Evolutionary conservation across 768 basidiomycete species (phyloP), one percentile per base, ranked within the genome.

Genomic region (Tricholoma terreum): DNA sequence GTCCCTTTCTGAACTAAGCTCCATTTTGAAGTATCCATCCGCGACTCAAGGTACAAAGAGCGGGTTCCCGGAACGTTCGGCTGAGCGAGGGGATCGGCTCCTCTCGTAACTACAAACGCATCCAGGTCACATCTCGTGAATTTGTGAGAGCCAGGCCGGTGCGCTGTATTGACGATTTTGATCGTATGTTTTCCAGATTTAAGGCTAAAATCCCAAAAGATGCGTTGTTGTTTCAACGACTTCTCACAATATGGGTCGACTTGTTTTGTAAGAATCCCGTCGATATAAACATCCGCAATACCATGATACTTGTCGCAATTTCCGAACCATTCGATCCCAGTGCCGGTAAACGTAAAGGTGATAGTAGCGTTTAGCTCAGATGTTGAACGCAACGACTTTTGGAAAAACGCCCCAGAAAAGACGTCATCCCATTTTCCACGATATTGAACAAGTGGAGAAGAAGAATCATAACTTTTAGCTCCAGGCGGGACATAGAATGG

Each of bases 241-340:
- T 58, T 48, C 2, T 59, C 58, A 61, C 70, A 71, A 65, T 76
- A 83, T 7, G 76, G 63, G 64, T 88, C 78, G 48, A 89, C 75
- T 15, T 64, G 71, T 22, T 74, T 65, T 14, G 77, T 65, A 22
- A 73, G 71, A 42, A 69, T 68, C 17, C 85, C 84, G 57, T 91
- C 85, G 15, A 91, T 73, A 52, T 76, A 81, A 11, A 91, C 78
- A 21, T 77, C 61, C 4, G 84, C 77, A 8, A 78, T 67, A 12
- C 89, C 85, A 63, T 90, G 83, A 14, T 61, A 67, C 38, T 66
- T 73, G 61, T 81, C 83, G 38, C 73, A 76, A 63, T 77, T 80
- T 30, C 90, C 90, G 61, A 90, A 91, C 85, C 84, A 88, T 70
- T 91, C 90, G 61, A 92, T 77, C 0, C 87, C 87, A 11, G 85